phyloP scores from a whole-genome alignment of 2,329 filamentous ascomycete species.

The Botrytis cinerea region DNA sequence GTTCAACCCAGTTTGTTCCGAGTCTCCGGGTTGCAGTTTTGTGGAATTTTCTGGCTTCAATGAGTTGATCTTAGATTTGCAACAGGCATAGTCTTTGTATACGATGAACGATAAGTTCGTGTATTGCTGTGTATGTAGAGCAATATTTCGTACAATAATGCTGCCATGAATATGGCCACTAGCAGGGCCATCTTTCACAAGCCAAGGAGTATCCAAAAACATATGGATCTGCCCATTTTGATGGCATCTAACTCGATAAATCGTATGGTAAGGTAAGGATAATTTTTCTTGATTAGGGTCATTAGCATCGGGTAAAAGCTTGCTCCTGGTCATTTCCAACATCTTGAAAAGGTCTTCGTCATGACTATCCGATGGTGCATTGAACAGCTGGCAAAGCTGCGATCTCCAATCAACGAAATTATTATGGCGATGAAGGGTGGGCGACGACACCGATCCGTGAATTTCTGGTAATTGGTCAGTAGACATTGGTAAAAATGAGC shows the following conservation, averaged over 20 bases:
- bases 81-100: slow-evolving; percentile 22
- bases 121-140: slow-evolving; percentile 16
- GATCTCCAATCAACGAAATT: slow-evolving; percentile 21
- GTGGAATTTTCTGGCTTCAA: too few species aligned
- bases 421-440: slow-evolving; percentile 16
- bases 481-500: background rate
- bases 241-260: slow-evolving; percentile 23
- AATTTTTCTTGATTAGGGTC: slow-evolving; percentile 12
- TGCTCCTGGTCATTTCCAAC: slow-evolving; percentile 18
- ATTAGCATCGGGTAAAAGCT: slow-evolving; percentile 3
- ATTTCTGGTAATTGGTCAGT: slow-evolving; percentile 6
- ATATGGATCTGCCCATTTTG: slow-evolving; percentile 1
- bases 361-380: slow-evolving; percentile 20
- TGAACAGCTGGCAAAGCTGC: slow-evolving; percentile 23
- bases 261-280: slow-evolving; percentile 21
- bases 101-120: slow-evolving; percentile 21
- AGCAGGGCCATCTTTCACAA: background rate
- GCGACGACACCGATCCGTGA: slow-evolving; percentile 18
- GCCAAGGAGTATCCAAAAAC: slow-evolving; percentile 23
- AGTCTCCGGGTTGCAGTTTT: background rate
- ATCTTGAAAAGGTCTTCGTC: slow-evolving; percentile 24
- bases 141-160: slow-evolving; percentile 18
- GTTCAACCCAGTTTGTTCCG: background rate
- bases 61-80: background rate
- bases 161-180: slow-evolving; percentile 19